phyloP scores from a whole-genome alignment of 2,329 filamentous ascomycete genomes.

The Aspergillus thermomutatus region DNA sequence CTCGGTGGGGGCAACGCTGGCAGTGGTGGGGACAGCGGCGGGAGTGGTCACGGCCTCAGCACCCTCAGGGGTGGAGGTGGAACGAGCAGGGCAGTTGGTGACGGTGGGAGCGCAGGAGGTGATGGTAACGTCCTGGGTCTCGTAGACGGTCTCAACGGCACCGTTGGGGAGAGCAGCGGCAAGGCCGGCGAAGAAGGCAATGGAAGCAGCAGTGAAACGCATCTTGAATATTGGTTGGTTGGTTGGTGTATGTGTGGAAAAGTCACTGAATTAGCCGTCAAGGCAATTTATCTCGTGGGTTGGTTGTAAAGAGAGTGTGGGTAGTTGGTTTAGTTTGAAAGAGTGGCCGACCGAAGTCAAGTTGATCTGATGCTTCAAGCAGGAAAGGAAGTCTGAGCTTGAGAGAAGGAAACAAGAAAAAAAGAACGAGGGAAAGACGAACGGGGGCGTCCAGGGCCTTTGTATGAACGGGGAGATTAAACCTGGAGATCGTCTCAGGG shows the following conservation, averaged over 20 bases:
- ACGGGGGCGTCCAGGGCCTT: slow-evolving; percentile 29
- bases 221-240: slow-evolving; percentile 34
- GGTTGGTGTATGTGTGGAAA: slow-evolving; percentile 1
- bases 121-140: slow-evolving; percentile 59
- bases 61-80: slow-evolving; percentile 23
- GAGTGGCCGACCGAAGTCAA: slow-evolving; percentile 46
- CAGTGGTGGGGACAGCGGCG: slow-evolving; percentile 8
- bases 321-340: slow-evolving; percentile 35
- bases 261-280: slow-evolving; percentile 26
- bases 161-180: slow-evolving; percentile 36
- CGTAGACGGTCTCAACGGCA: slow-evolving; percentile 50
- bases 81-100: slow-evolving; percentile 53
- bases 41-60: slow-evolving; percentile 15
- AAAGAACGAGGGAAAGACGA: slow-evolving; percentile 15
- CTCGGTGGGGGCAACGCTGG: slow-evolving; percentile 10
- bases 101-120: slow-evolving; percentile 60
- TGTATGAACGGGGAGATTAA: slow-evolving; percentile 41
- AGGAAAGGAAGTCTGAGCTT: slow-evolving; percentile 31
- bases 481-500: slow-evolving; percentile 27
- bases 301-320: slow-evolving; percentile 27
- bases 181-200: slow-evolving; percentile 42
- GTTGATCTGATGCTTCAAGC: slow-evolving; percentile 30
- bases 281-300: slow-evolving; percentile 20
- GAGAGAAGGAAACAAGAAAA: slow-evolving; percentile 25
- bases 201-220: slow-evolving; percentile 42